Evolutionary conservation across 2,329 filamentous ascomycete genomes (phyloP).

Genomic region (Huntiella omanensis): DNA sequence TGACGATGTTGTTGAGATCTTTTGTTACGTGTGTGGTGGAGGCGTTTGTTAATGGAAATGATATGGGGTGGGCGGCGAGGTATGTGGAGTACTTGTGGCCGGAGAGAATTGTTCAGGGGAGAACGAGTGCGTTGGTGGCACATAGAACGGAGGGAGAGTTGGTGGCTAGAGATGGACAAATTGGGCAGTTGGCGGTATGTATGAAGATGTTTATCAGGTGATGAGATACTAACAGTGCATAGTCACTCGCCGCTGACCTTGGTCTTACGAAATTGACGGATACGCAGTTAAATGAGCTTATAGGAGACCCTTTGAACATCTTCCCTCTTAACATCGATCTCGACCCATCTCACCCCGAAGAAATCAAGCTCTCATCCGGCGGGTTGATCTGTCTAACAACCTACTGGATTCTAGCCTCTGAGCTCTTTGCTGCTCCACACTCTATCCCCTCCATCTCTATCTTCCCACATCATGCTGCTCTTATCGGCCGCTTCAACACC

Average conservation of each 20-base stretch:
- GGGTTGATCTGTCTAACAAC: slow-evolving; percentile 40
- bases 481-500: slow-evolving; percentile 29
- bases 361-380: slow-evolving; percentile 38
- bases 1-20: slow-evolving; percentile 47
- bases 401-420: slow-evolving; percentile 43
- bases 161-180: slow-evolving; percentile 41
- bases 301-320: slow-evolving; percentile 22
- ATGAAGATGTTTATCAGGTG: neutral
- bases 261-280: slow-evolving; percentile 30
- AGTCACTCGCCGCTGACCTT: slow-evolving; percentile 46
- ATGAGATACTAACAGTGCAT: neutral
- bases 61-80: slow-evolving; percentile 42
- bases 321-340: slow-evolving; percentile 29
- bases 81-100: slow-evolving; percentile 52
- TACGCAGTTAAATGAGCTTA: slow-evolving; percentile 27
- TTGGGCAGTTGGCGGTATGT: slow-evolving; percentile 54
- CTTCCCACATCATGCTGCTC: slow-evolving; percentile 38
- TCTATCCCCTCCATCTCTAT: slow-evolving; percentile 33
- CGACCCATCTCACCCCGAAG: slow-evolving; percentile 27
- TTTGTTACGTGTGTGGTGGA: slow-evolving; percentile 66
- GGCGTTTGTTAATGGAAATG: slow-evolving; percentile 46
- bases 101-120: slow-evolving; percentile 40
- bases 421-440: slow-evolving; percentile 39
- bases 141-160: slow-evolving; percentile 46
- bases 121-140: slow-evolving; percentile 39